These are phyloP conservation scores for carrot (Daucus carota) DNA, from an alignment of 129 eudicot genomes.

Conservation along the genomic window DNA sequence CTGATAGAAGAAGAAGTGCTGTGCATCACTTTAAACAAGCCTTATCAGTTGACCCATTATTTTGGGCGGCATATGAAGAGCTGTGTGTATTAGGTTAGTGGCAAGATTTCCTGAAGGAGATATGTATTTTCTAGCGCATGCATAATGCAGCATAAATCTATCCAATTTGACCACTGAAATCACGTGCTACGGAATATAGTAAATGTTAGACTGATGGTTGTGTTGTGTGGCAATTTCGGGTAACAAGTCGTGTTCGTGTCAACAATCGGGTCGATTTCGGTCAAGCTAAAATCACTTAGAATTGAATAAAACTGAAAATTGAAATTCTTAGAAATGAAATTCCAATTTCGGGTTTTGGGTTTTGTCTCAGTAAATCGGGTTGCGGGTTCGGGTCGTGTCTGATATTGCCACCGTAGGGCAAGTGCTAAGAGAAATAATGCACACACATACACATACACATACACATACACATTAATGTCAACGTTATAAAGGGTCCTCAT, in stretches of 20 bases:
- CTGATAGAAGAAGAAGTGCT: constrained; percentile 78
- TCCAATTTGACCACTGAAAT: background rate
- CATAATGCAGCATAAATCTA: background rate
- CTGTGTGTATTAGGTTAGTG: constrained; percentile 77
- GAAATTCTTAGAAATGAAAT: too few species aligned
- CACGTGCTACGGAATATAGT: background rate
- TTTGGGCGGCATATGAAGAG: constrained; percentile 98
- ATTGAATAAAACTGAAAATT: too few species aligned
- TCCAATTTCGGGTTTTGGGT: too few species aligned
- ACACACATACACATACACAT: too few species aligned
- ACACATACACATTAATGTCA: background rate
- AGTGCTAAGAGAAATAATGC: background rate
- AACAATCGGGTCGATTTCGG: too few species aligned
- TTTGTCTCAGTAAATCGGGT: too few species aligned
- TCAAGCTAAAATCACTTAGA: too few species aligned
- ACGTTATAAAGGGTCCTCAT: background rate
- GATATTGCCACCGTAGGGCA: too few species aligned
- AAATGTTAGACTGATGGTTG: background rate
- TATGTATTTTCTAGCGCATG: background rate
- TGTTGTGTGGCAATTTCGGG: too few species aligned
- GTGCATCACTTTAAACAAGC: constrained; percentile 85
- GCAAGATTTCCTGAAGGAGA: background rate
- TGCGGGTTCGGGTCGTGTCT: too few species aligned
- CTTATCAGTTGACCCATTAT: constrained; percentile 75
- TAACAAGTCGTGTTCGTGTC: too few species aligned